Evolutionary conservation across 441 rosid species (phyloP), one percentile per base, ranked within the genome.

Genomic region (Pelargonium exstipulatum): DNA sequence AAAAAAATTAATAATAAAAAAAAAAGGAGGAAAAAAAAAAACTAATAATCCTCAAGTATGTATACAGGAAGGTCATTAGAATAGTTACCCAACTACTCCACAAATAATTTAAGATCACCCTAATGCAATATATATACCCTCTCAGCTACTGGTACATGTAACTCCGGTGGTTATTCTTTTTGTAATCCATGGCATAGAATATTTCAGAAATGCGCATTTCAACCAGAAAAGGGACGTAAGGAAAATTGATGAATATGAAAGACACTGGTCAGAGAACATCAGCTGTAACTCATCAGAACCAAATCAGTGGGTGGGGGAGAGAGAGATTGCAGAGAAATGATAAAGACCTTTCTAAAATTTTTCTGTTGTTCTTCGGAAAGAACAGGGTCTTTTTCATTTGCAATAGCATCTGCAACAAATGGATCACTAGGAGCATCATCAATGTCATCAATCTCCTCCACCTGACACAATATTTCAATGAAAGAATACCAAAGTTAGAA

Each of bases 381-480:
- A 78, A 81, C 70, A 66, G 85, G 76, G 66, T 91, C 96, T 80
- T 78, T 83, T 83, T 96, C 98, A 73, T 90, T 88, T 73, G 80
- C 92, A 71, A 96, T 69, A 64, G 98, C 99, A 85, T 82, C 96
- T 10, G 93, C 96, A 40, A 93, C 64, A 71, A 86, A 86, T 7
- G 92, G 97, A 77, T 96, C 94, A 73, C 76, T 75, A n/a, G 83
- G 79, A 82, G 77, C 78, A 68, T 72, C 85, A 71, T 92, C 94
- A 75, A 95, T 83, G 73, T 96, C 98, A 55, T 87, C 95, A 82
- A 96, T 91, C 87, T 96, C 99, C 81, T 96, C 99, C 63, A 96
- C 96, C 99, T 96, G 87, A 55, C 45, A 73, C 29, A 16, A 8
- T 53, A 40, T 37, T 64, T 61, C 68, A 79, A 77, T 68, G 62